phyloP scores from a whole-genome alignment of 306 rosid genomes.

The Trifolium subterraneum region DNA sequence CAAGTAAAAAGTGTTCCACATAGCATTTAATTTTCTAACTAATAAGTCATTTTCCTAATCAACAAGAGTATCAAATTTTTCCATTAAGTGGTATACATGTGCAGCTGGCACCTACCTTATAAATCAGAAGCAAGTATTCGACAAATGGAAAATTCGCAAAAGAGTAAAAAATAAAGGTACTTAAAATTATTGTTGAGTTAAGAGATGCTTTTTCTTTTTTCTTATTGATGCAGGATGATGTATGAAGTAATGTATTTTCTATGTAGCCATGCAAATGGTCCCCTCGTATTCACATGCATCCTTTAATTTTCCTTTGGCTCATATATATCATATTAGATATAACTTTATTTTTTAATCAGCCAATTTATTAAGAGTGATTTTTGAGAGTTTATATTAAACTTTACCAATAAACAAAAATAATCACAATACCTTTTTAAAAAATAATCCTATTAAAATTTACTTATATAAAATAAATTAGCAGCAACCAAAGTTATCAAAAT shows the following conservation, averaged over 20 bases:
- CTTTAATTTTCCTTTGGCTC: conserved; percentile 38
- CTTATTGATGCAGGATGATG: conserved; percentile 43
- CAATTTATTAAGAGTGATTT: too few relatives aligned
- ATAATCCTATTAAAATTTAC: too few relatives aligned
- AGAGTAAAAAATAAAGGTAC: conserved; percentile 35
- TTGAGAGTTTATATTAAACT: too few relatives aligned
- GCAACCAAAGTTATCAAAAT: too few relatives aligned
- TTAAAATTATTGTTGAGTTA: conserved; percentile 33
- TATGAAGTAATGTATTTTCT: conserved; percentile 47
- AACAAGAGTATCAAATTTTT: conserved; percentile 54
- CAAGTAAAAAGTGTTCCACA: conserved; percentile 43
- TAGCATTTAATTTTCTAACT: conserved; percentile 48
- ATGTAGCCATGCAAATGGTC: conserved; percentile 79
- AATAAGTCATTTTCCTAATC: conserved; percentile 57
- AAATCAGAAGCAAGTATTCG: conserved; percentile 47
- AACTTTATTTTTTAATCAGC: too few relatives aligned
- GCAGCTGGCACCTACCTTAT: conserved; percentile 67
- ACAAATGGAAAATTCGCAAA: conserved; percentile 57
- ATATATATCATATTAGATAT: neutral
- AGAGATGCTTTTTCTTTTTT: conserved; percentile 52
- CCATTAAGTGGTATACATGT: conserved; percentile 48
- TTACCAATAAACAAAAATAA: too few relatives aligned
- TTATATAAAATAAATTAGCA: too few relatives aligned
- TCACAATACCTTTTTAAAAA: too few relatives aligned
- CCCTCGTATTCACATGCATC: conserved; percentile 47